Conservation (phyloP, 805 yeast genomes). For the Lipomyces lipofer region DNA sequence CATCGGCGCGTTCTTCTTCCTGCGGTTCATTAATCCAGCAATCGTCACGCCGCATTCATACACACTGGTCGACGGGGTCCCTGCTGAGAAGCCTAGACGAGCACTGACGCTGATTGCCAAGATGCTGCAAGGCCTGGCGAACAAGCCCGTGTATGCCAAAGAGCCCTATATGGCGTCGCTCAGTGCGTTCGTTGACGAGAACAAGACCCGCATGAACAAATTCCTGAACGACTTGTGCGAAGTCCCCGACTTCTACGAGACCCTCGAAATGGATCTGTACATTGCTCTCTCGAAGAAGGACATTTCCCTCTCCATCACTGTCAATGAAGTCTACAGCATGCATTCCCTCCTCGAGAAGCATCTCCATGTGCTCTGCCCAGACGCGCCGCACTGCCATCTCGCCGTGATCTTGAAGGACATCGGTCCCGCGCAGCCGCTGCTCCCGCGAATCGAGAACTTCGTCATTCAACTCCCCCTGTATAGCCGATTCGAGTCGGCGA, state of each 20-base stretch:
- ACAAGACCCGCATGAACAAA: slow-evolving; percentile 36
- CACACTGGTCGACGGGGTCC: slow-evolving; percentile 41
- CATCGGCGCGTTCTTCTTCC: slow-evolving; percentile 83
- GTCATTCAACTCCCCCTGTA: slow-evolving; percentile 39
- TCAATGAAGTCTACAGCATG: slow-evolving; percentile 41
- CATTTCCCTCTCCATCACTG: slow-evolving; percentile 38
- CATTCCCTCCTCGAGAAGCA: slow-evolving; percentile 42
- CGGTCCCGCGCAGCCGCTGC: slow-evolving; percentile 38
- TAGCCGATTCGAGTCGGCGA: slow-evolving; percentile 39
- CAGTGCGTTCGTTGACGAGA: slow-evolving; percentile 35
- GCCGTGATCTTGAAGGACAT: slow-evolving; percentile 36
- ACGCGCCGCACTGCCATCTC: slow-evolving; percentile 31
- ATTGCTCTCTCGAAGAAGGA: slow-evolving; percentile 42
- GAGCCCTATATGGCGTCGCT: slow-evolving; percentile 45
- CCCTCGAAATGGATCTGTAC: slow-evolving; percentile 44
- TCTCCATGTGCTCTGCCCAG: slow-evolving; percentile 19
- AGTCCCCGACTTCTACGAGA: slow-evolving; percentile 45
- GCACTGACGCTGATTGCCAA: slow-evolving; percentile 78
- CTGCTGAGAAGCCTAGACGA: slow-evolving; percentile 52
- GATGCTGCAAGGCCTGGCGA: slow-evolving; percentile 82
- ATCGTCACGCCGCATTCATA: slow-evolving; percentile 80
- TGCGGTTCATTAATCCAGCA: slow-evolving; percentile 83
- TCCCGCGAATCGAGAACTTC: slow-evolving; percentile 37
- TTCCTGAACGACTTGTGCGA: slow-evolving; percentile 43
- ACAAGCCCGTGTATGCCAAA: slow-evolving; percentile 65